Percentiles rank a stretch among this genome's conserved stretches.
These are phyloP conservation scores for Penicillium sclerotigenum DNA, from an alignment of 2,329 filamentous ascomycete genomes.

Conservation along the genomic window DNA sequence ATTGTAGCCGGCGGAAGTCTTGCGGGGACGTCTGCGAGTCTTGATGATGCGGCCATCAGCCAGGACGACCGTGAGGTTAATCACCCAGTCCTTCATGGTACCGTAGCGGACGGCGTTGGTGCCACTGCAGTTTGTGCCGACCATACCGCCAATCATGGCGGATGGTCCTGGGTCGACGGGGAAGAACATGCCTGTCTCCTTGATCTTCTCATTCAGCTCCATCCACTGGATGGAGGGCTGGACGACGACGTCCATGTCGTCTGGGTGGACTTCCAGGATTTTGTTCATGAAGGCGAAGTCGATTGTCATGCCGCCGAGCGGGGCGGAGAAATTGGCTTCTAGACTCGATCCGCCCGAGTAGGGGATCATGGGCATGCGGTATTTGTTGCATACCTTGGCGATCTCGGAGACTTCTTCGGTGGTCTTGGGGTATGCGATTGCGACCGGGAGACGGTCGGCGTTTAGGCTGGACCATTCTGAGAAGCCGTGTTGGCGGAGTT, in stretches of 20 bases:
- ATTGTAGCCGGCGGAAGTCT: slow-evolving; percentile 70
- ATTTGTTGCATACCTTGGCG: slow-evolving; percentile 70
- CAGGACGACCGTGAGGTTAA: slow-evolving; percentile 68
- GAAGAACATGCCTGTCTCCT: slow-evolving; percentile 77
- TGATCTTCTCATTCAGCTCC: slow-evolving; percentile 73
- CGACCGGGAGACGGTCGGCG: slow-evolving; percentile 60
- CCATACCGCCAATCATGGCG: slow-evolving; percentile 57
- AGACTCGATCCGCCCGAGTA: slow-evolving; percentile 84
- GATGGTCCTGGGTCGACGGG: slow-evolving; percentile 79
- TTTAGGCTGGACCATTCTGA: slow-evolving; percentile 71
- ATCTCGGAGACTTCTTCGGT: slow-evolving; percentile 65
- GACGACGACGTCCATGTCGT: slow-evolving; percentile 89
- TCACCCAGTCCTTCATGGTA: slow-evolving; percentile 73
- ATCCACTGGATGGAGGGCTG: slow-evolving; percentile 93
- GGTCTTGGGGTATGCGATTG: slow-evolving; percentile 61
- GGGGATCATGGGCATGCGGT: slow-evolving; percentile 78
- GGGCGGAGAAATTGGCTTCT: slow-evolving; percentile 86
- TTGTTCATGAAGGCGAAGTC: slow-evolving; percentile 87
- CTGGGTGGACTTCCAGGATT: slow-evolving; percentile 73
- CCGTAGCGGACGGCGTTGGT: slow-evolving; percentile 64
- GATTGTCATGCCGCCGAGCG: slow-evolving; percentile 80
- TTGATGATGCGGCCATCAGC: slow-evolving; percentile 64
- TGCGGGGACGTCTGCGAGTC: slow-evolving; percentile 60
- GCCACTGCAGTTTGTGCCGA: slow-evolving; percentile 65
- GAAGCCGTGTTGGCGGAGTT: slow-evolving; percentile 62